These are phyloP conservation scores for Steccherinum ochraceum DNA, from an alignment of 768 basidiomycete genomes.

Conservation along the genomic window DNA sequence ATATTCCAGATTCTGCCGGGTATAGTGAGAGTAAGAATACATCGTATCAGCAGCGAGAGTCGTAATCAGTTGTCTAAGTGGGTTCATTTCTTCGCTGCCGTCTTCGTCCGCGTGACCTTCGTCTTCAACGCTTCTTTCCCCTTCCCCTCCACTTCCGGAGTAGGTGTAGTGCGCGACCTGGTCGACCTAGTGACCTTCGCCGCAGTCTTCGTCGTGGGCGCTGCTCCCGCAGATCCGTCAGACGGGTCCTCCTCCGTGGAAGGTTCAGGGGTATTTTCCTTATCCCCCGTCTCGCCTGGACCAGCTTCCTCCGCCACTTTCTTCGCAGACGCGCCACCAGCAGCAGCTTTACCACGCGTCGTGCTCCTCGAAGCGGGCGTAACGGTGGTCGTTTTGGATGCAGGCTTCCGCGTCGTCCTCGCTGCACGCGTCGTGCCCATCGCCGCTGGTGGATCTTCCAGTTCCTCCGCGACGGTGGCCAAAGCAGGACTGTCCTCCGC, in stretches of 20 bases:
- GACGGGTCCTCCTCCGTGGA: slow-evolving; percentile 10
- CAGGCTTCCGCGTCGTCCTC: slow-evolving; percentile 1
- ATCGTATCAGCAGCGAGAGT: too few species aligned
- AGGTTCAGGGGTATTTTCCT: slow-evolving; percentile 30
- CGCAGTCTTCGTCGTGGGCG: slow-evolving; percentile 3
- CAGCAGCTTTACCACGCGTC: slow-evolving; percentile 2
- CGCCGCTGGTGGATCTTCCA: slow-evolving; percentile 8
- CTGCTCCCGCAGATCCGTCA: slow-evolving; percentile 5
- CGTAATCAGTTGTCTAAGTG: too few species aligned
- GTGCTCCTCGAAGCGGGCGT: slow-evolving; percentile 8
- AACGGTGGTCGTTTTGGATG: not conserved
- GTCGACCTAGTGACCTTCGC: slow-evolving; percentile 12
- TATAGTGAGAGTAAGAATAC: too few species aligned
- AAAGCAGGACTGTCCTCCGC: slow-evolving; percentile 10
- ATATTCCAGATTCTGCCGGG: too few species aligned
- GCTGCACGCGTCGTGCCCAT: not conserved
- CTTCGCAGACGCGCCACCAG: slow-evolving; percentile 8
- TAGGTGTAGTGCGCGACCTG: not conserved
- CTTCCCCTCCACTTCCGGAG: not conserved
- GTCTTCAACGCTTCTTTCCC: not conserved
- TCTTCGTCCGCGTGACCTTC: not conserved
- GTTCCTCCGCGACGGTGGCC: slow-evolving; percentile 7
- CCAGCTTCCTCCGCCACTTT: slow-evolving; percentile 2
- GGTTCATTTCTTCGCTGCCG: not conserved
- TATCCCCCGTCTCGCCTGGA: slow-evolving; percentile 13